Conservation (phyloP, 306 rosid genomes). For the Lupinus albus region DNA sequence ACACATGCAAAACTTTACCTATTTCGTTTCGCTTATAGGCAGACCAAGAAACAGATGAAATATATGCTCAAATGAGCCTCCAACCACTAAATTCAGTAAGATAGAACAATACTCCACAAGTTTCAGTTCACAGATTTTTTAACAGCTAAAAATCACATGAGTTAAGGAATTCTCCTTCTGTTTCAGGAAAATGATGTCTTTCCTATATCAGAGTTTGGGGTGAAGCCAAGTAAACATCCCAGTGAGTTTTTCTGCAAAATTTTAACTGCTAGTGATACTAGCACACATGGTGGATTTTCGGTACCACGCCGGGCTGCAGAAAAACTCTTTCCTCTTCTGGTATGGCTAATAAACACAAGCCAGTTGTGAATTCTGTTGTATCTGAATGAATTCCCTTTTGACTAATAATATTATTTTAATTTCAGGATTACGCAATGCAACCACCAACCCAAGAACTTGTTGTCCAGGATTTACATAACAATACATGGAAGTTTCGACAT, state of each 20-base stretch:
- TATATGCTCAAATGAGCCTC: constrained; percentile 93
- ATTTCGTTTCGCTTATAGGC: constrained; percentile 57
- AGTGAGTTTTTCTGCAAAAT: constrained; percentile 92
- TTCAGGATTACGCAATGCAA: constrained; percentile 75
- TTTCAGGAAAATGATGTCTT: constrained; percentile 85
- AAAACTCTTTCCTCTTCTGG: constrained; percentile 87
- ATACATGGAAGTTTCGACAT: constrained; percentile 83
- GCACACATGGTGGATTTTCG: constrained; percentile 93
- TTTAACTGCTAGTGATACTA: constrained; percentile 93
- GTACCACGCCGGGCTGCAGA: constrained; percentile 97
- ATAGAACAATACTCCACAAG: constrained; percentile 8
- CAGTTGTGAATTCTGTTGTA: background rate
- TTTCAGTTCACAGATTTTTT: constrained; percentile 14
- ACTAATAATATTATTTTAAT: background rate
- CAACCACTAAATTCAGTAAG: constrained; percentile 93
- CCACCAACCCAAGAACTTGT: constrained; percentile 79
- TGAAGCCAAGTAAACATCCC: constrained; percentile 81
- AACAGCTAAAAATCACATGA: background rate
- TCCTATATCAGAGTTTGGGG: constrained; percentile 81
- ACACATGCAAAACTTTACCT: background rate
- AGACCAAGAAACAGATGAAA: constrained; percentile 92
- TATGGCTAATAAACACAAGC: constrained; percentile 38
- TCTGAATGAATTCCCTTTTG: constrained; percentile 10
- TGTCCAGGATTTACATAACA: constrained; percentile 77
- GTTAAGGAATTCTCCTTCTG: background rate